Evolutionary conservation across 2,329 filamentous ascomycete species (phyloP).

Genomic region (Chrysoporthe austroafricana): DNA sequence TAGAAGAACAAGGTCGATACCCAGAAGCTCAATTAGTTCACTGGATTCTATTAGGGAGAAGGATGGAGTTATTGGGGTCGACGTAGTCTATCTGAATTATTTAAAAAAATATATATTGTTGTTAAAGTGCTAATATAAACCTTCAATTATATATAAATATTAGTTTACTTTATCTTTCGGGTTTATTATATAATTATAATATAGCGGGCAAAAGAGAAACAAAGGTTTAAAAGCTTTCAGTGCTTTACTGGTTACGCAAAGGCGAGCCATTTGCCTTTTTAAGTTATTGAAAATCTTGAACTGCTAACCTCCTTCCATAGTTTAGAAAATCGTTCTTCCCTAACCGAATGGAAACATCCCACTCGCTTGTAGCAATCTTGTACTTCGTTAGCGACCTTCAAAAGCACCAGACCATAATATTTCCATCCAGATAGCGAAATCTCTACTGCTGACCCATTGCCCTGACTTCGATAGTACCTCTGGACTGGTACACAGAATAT

Average conservation of each 20-base stretch:
- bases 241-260: not conserved
- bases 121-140: no score
- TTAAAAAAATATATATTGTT: no score
- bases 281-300: not conserved
- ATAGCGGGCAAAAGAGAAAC: no score
- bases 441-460: not conserved
- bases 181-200: no score
- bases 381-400: not conserved
- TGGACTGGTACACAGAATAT: not conserved
- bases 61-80: no score
- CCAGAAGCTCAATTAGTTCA: no score
- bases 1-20: no score
- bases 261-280: not conserved
- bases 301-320: not conserved
- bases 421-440: not conserved
- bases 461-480: not conserved
- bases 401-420: not conserved
- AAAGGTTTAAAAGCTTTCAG: no score
- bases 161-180: no score
- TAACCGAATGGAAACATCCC: not conserved
- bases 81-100: no score
- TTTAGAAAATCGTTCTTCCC: not conserved
- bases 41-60: no score
- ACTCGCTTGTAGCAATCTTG: not conserved
- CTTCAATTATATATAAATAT: no score